Base-by-base conservation (phyloP, 2,329 filamentous ascomycete genomes). In the Fusarium nodosum region DNA sequence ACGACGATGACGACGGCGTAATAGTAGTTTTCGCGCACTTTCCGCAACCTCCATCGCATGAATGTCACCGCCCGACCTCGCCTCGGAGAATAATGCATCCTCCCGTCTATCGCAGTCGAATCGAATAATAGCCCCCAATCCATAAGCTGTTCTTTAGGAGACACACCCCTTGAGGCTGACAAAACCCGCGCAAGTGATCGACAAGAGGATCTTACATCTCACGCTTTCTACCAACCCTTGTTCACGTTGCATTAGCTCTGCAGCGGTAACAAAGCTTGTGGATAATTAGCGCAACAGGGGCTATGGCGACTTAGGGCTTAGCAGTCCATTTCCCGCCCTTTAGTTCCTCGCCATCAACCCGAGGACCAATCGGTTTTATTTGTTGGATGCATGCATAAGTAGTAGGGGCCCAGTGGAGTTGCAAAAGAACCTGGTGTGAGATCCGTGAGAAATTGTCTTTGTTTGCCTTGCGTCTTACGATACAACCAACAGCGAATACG, bases 371-470 rank as follows among this genome's bases (percentile, higher is more conserved):
- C 52, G 52, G 18, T 22, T 31, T 31, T 13, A 31, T 41, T 16
- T 51, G 33, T 51, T 39, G 11, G 28, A 30, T 28, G 28, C 10
- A 26, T 26, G 10, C 10, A 26, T 26, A 4, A 28, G 24, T 10
- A 33, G 28, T 34, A 44, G 28, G 16, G 26, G 30, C 16, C 28
- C 5, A 54, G 52, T 38, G 52, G 52, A 38, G 41, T 55, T 38
- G 4, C 52, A 55, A 55, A 55, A 55, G 52, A 55, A 31, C 52
- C 52, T 15, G 52, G 52, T 55, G 52, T 45, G 10, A 53, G 50
- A 55, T 22, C 31, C 38, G 24, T 38, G 31, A 47, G 41, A 46
- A 13, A 47, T 11, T 38, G 31, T 47, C 52, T 15, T 38, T 38
- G 52, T 47, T 38, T 45, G 24, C 31, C 52, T 15, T 55, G 31